Base-by-base conservation (phyloP, 352 stramenopile species). In the Phytophthora fragariaefolia region DNA sequence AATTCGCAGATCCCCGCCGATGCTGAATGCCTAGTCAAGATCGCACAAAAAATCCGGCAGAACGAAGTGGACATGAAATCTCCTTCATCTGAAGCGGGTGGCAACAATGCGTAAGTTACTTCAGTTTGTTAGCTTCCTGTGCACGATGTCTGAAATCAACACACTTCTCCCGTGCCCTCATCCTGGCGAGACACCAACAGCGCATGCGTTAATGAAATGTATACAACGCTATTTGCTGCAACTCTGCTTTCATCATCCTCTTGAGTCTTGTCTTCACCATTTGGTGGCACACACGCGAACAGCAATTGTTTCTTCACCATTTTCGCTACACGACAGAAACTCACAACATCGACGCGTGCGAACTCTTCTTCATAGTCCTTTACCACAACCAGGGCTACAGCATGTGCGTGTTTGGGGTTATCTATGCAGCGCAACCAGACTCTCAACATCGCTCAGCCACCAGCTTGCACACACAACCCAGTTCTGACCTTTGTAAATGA, bases 271-370 rank as follows among this genome's bases (percentile, higher is more conserved):
- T 1, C 20, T 27, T 49, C 32, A 4, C 13, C 23, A 15, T 40
- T 47, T 26, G 45, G 42, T 54, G 50, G 63, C 53, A 77, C 73
- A 55, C 72, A 87, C 9, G 79, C 84, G 13, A 90, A 77, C 13
- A 88, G 27, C 18, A 91, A 59, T 27, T 80, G 48, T 48, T 93
- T 93, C 60, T 86, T 89, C 45, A 93, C 81, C 85, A 91, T 91
- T 65, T 85, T 90, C 15, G 79, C 79, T 27, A 93, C 65, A 43
- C 85, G 85, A 40, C 82, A 86, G 49, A 87, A 83, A 42, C 79
- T 87, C 28, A 82, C 82, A 36, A 91, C 55, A 42, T 91, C 76
- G 2, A 90, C 69, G 9, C 70, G 71, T 9, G 58, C 28, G 55
- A 93, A 87, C 2, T 66, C 49, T 17, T 72, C 73, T n/a, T 73